Evolutionary conservation across 1,139 yeast genomes (phyloP), one percentile per base, ranked within the genome.

Genomic region (Pneumocystis canis): DNA sequence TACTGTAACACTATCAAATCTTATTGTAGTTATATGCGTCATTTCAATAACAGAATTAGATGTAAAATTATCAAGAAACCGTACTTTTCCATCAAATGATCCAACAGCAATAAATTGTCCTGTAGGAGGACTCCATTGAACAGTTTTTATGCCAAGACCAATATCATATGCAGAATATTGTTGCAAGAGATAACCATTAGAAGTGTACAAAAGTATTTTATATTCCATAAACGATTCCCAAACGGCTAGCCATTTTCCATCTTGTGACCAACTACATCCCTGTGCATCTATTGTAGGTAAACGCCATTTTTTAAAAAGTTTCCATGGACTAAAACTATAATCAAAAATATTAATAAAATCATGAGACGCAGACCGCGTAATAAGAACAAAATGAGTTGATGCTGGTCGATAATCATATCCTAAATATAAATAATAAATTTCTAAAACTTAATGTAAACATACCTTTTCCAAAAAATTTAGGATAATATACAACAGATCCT

Each of bases 241-340:
- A 5, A 62, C 68, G 9, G 68, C 70, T 14, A 68, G 56, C 68
- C 69, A 67, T 7, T 63, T 60, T 14, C 70, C 70, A 56, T 66
- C 67, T 9, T 68, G 67, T 33, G 70, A 68, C 69, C 70, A 68
- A 7, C 59, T 58, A 37, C 66, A 61, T 3, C 67, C 68, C 33
- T 63, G 62, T 11, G 67, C 68, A 58, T 68, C 67, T n/a, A 63
- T 41, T 2, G 66, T 62, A 5, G 66, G 62, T 14, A 60, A 30
- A 11, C 62, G 58, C 41, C 59, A 65, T 31, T 58, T 54, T 56
- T 39, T 53, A 5, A 20, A 28, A 1, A 62, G 41, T 14, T 35
- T 20, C 31, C 53, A 63, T 60, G 57, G 66, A 41, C 32, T 64
- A 58, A 63, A 63, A 47, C 54, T 47, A 28, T 14, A 47, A 47